These are phyloP conservation scores for Jamesozyma lodderae DNA, from an alignment of 805 yeast genomes.

Conservation along the genomic window DNA sequence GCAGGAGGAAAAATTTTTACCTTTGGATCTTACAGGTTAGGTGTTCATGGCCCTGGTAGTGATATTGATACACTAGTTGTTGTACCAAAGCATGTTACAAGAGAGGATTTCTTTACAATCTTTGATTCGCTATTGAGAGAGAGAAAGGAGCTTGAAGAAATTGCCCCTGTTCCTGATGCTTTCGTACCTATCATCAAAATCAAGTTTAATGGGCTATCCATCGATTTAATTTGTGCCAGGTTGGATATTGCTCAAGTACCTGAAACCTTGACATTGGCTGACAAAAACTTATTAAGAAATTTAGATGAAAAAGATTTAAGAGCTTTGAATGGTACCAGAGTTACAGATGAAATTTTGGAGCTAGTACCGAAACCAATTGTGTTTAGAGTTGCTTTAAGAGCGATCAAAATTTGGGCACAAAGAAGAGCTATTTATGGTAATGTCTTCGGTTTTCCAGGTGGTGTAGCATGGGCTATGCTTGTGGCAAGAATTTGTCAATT, in stretches of 20 bases:
- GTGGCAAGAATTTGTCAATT: slow-evolving; percentile 97
- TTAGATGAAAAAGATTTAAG: slow-evolving; percentile 87
- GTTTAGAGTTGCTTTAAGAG: slow-evolving; percentile 84
- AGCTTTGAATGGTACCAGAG: slow-evolving; percentile 91
- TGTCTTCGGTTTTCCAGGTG: slow-evolving; percentile 96
- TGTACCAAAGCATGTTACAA: slow-evolving; percentile 88
- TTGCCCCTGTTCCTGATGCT: slow-evolving; percentile 91
- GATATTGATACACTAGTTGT: slow-evolving; percentile 97
- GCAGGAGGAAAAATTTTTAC: slow-evolving; percentile 98
- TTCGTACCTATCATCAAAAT: slow-evolving; percentile 94
- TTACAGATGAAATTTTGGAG: slow-evolving; percentile 84
- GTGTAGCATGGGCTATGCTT: slow-evolving; percentile 99
- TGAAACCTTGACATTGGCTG: slow-evolving; percentile 58
- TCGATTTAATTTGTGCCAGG: slow-evolving; percentile 81
- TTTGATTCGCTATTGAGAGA: slow-evolving; percentile 61
- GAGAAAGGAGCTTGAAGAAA: slow-evolving; percentile 80
- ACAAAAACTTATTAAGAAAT: slow-evolving; percentile 77
- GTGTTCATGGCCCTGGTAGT: slow-evolving; percentile 96
- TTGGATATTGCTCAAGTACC: slow-evolving; percentile 83
- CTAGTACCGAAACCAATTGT: slow-evolving; percentile 89
- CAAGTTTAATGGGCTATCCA: slow-evolving; percentile 82
- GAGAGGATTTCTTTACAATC: slow-evolving; percentile 82
- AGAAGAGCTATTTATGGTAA: slow-evolving; percentile 90
- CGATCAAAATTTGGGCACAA: slow-evolving; percentile 95
- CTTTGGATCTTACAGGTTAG: slow-evolving; percentile 87